Base-by-base conservation (phyloP, 2,329 filamentous ascomycete genomes). In the Phaeosphaeria sp. region DNA sequence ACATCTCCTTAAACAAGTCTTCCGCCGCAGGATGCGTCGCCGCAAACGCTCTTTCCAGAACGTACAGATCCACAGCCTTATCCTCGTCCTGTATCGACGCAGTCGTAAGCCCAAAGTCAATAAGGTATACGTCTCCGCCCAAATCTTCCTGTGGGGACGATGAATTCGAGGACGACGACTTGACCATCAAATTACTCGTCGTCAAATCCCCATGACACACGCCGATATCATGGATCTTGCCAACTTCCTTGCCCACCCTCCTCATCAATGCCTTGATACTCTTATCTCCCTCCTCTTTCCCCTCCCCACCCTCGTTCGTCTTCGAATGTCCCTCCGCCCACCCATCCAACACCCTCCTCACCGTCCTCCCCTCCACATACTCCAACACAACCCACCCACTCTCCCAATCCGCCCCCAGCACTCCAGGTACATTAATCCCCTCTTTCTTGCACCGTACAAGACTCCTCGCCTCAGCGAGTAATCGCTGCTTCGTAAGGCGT, bases 141-240 rank as follows among this genome's bases (percentile, higher is more conserved):
- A 46, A n/a, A 6, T 44, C n/a, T n/a, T n/a, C n/a, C n/a, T n/a
- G n/a, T n/a, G n/a, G n/a, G n/a, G n/a, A n/a, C n/a, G n/a, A n/a
- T n/a, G n/a, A n/a, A n/a, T n/a, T n/a, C n/a, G n/a, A n/a, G 6
- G 42, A 21, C 4, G n/a, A 21, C 9, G 42, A 3, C 18, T 20
- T 21, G 11, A 98, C 75, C 89, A 99, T 97, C 80, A 99, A 84
- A 79, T 99, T 99, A 79, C 93, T 97, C 63, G 93, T 99, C 59
- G 95, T 99, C 79, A 99, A 79, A 80, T 99, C 95, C 42, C 95
- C 95, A 80, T 99, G 95, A 57, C 97, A 88, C 55, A 98, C 86
- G 17, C 94, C 94, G n/a, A 88, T 84, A 53, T 84, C 85, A 81
- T 99, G 95, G 82, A 99, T 81, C 53, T 77, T 84, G 7, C 91